A percentile compares a stretch with the other conserved stretches of the same genome.
These are phyloP conservation scores for Ephemerocybe angulata DNA, from an alignment of 768 basidiomycete genomes.

Conservation along the genomic window DNA sequence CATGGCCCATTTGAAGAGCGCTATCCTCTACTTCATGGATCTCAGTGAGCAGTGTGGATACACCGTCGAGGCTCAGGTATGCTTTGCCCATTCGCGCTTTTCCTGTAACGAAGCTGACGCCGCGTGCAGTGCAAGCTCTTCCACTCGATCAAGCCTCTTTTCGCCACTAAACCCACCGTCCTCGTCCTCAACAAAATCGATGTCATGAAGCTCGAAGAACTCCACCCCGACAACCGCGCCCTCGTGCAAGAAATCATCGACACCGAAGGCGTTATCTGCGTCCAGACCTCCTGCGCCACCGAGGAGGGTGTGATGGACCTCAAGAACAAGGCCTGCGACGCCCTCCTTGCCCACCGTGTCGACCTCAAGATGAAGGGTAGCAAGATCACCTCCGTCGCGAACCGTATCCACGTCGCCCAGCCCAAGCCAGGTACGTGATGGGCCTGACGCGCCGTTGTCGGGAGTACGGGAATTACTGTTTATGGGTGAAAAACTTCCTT, in stretches of 20 bases:
- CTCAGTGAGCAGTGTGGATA: constrained; percentile 98
- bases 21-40: constrained; percentile 98
- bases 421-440: constrained; percentile 89
- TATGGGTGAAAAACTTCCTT: no score
- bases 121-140: constrained; percentile 92
- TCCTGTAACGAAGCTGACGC: no score
- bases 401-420: constrained; percentile 93
- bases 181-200: constrained; percentile 99
- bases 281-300: constrained; percentile 91
- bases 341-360: constrained; percentile 90
- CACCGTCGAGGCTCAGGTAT: constrained; percentile 90
- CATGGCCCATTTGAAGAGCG: constrained; percentile 90
- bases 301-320: constrained; percentile 98
- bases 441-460: constrained; percentile 78
- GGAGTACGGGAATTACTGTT: no score
- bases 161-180: constrained; percentile 86
- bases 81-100: constrained; percentile 20
- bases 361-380: constrained; percentile 91
- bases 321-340: constrained; percentile 93
- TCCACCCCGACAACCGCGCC: constrained; percentile 67
- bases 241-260: constrained; percentile 88
- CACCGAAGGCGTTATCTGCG: constrained; percentile 61
- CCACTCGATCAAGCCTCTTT: constrained; percentile 98
- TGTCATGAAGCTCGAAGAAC: constrained; percentile 82
- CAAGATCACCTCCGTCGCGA: constrained; percentile 89